Evolutionary conservation across 331 rosid genomes (phyloP), one percentile per base, ranked within the genome.

Genomic region (Rosa hybrid): DNA sequence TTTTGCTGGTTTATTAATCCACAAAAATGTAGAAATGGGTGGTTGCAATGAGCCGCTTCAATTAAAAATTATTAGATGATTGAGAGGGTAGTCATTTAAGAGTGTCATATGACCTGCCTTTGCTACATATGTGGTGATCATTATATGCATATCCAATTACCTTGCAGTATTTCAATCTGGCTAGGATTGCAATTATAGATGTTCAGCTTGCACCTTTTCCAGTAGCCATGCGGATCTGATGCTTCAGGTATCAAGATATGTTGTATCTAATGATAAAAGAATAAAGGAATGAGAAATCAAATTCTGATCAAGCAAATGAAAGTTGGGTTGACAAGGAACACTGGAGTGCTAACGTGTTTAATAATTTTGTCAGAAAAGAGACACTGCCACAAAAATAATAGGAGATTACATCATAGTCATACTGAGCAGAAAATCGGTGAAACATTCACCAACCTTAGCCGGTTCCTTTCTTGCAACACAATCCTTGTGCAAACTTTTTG

Each of bases 181-280:
- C 65, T 80, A 45, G 86, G 85, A 81, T 83, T 79, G 86, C 98
- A 93, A 54, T 76, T 83, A 56, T 20, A 80, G 82, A 96, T 83
- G 87, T 77, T 88, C 77, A 87, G 82, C 81, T 90, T 96, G 86
- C 98, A 96, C 21, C 80, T 85, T 86, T 72, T 70, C 99, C 98
- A 96, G 83, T 79, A 79, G 84, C 89, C 88, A 68, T 70, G 77
- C 67, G 90, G 91, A 86, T 89, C 94, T 75, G 92, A 86, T 71
- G 89, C 86, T 81, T 67, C 72, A 49, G 99, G 99, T 78, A 90
- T 89, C 89, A 96, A 87, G 86, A 96, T 80, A 91, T 96, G 62
- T 86, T 90, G 94, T 86, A 96, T 93, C 99, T 96, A 83, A 77
- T 23, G 44, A 76, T 56, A 83, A 72, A 49, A 76, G 44, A 69